Evolutionary conservation across 805 yeast species (phyloP), one percentile per base, ranked within the genome.

Genomic region (Lipomyces yamadae): DNA sequence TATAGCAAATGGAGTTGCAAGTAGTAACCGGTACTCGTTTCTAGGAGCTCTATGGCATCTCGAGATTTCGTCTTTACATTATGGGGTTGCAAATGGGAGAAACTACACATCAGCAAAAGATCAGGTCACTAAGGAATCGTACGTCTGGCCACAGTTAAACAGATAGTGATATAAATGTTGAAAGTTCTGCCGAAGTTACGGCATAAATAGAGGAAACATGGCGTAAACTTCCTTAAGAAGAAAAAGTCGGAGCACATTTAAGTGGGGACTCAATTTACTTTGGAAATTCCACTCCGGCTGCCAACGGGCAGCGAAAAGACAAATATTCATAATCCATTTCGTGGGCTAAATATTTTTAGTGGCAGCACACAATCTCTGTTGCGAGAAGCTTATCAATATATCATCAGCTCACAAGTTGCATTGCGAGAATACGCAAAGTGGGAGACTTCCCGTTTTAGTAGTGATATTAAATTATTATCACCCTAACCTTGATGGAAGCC

Each of bases 241-340:
- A n/a, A n/a, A n/a, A n/a, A n/a, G n/a, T n/a, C 24, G 48, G 48
- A 42, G 48, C 15, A n/a, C 48, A 42, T 42, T 42, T 42, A 42
- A 42, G 48, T 42, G 48, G 48, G n/a, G 48, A 42, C 18, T 4
- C 7, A 4, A n/a, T 42, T n/a, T 5, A 15, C 18, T 11, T 35
- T 0, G 37, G 7, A 39, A 42, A 42, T 3, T n/a, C 48, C 24
- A n/a, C 24, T 42, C 48, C 7, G n/a, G 18, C 24, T 42, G 6
- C 2, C 3, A 24, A 3, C 48, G 8, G 15, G n/a, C 29, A 4
- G 48, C 18, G 8, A 42, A 15, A 18, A 2, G 8, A 7, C n/a
- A 18, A 11, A 10, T 37, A 37, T 4, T 37, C 15, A 37, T 24
- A 24, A 24, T 24, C 24, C 24, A 24, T 24, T 24, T 24, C 1